These are phyloP conservation scores for Alternaria sp. DNA, from an alignment of 2,329 filamentous ascomycete genomes.

Conservation along the genomic window DNA sequence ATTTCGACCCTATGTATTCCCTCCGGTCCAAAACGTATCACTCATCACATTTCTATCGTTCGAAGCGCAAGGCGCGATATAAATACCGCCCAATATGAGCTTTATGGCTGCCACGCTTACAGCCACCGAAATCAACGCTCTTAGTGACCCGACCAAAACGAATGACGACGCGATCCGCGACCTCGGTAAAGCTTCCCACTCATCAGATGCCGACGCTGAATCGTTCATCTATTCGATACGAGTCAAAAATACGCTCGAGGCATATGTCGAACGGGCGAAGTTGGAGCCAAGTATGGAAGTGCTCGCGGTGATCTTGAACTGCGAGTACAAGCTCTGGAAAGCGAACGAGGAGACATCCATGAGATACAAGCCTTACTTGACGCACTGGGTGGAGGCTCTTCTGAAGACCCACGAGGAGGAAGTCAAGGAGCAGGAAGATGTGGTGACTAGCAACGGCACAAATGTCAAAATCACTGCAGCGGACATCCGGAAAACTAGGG, in stretches of 20 bases:
- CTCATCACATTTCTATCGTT: conserved; percentile 21
- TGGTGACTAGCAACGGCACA: not conserved
- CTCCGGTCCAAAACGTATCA: conserved; percentile 16
- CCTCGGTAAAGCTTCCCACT: conserved; percentile 18
- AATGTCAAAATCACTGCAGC: conserved; percentile 19
- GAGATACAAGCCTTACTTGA: conserved; percentile 50
- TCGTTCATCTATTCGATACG: conserved; percentile 29
- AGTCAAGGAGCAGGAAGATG: not conserved
- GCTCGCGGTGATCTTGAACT: conserved; percentile 45
- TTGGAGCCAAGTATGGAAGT: conserved; percentile 29
- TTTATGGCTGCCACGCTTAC: conserved; percentile 37
- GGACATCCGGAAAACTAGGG: conserved; percentile 32
- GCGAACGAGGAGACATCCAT: conserved; percentile 43
- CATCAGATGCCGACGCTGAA: not conserved
- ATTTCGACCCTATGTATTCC: conserved; percentile 32
- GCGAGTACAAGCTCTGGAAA: conserved; percentile 49
- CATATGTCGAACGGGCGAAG: conserved; percentile 32
- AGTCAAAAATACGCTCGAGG: conserved; percentile 47
- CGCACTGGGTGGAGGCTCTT: conserved; percentile 53
- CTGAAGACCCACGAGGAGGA: conserved; percentile 24
- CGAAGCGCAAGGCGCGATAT: conserved; percentile 29
- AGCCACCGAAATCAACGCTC: conserved; percentile 31
- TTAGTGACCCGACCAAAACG: conserved; percentile 33
- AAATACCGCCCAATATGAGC: conserved; percentile 37
- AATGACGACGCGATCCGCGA: conserved; percentile 26